A percentile compares a stretch with the other conserved stretches of the same genome.
Conservation (phyloP, 2,329 filamentous ascomycete species). For the Diplodia sapinea region DNA sequence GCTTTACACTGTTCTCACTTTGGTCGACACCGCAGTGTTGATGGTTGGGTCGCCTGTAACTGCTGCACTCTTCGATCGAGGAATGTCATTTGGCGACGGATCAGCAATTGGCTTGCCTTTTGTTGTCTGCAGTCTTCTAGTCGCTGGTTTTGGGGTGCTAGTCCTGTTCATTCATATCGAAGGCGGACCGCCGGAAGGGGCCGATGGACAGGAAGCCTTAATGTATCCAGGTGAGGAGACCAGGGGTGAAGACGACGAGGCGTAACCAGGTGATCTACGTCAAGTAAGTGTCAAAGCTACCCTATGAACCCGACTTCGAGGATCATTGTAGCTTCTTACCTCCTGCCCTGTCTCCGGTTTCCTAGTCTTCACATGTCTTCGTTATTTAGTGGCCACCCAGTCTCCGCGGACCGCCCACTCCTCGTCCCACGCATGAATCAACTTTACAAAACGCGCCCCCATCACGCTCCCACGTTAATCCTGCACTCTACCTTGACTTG, state of each 20-base stretch:
- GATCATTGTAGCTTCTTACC: too few relatives aligned
- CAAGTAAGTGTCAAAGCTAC: too few relatives aligned
- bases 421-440: too few relatives aligned
- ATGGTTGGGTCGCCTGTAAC: slow-evolving; percentile 56
- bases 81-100: slow-evolving; percentile 54
- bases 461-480: too few relatives aligned
- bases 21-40: slow-evolving; percentile 58
- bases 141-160: not conserved
- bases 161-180: not conserved
- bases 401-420: too few relatives aligned
- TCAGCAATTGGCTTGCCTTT: slow-evolving; percentile 59
- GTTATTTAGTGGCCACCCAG: too few relatives aligned
- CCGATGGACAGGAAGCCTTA: not conserved
- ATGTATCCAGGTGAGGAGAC: not conserved
- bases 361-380: too few relatives aligned
- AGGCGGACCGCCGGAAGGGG: not conserved
- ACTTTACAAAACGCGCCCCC: too few relatives aligned
- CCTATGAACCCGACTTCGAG: too few relatives aligned
- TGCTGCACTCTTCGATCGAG: slow-evolving; percentile 55
- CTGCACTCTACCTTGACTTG: too few relatives aligned
- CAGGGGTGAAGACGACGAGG: not conserved
- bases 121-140: slow-evolving; percentile 46
- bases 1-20: slow-evolving; percentile 59
- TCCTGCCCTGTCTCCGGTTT: too few relatives aligned
- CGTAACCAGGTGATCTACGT: too few relatives aligned